A percentile compares a stretch with the other conserved stretches of the same genome.
Evolutionary conservation across 2,329 filamentous ascomycete genomes (phyloP).

Genomic region (Didymosphaeria variabile): DNA sequence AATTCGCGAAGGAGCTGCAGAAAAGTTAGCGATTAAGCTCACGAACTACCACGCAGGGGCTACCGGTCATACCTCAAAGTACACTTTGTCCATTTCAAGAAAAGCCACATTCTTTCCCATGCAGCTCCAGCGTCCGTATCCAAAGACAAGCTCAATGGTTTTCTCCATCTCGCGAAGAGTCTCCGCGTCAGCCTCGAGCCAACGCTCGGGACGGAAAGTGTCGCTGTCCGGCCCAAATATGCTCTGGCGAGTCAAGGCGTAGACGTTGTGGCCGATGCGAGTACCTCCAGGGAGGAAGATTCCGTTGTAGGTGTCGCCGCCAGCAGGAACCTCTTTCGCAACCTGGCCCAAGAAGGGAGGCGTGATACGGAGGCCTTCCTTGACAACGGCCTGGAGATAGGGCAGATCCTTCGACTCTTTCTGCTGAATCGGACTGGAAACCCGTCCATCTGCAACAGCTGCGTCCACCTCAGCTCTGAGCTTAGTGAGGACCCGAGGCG

Average conservation of each 20-base stretch:
- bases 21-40: background rate
- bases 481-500: conserved; percentile 15
- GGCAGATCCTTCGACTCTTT: conserved; percentile 20
- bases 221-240: conserved; percentile 53
- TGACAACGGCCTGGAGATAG: conserved; percentile 27
- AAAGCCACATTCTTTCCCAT: conserved; percentile 26
- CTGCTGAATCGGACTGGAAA: conserved; percentile 19
- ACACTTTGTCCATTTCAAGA: conserved; percentile 36
- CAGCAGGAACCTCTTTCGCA: conserved; percentile 18
- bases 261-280: conserved; percentile 44
- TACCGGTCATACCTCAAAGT: conserved; percentile 22
- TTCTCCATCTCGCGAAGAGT: conserved; percentile 28
- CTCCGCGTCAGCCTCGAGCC: conserved; percentile 47
- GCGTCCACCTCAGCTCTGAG: conserved; percentile 20
- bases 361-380: conserved; percentile 42
- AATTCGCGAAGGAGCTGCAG: conserved; percentile 9
- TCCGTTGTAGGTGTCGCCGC: conserved; percentile 20
- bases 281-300: conserved; percentile 46
- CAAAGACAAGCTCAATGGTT: conserved; percentile 25
- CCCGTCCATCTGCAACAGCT: conserved; percentile 1
- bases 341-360: conserved; percentile 18
- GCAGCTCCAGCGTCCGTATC: conserved; percentile 26
- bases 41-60: background rate
- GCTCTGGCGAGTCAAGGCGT: conserved; percentile 44
- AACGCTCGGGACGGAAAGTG: conserved; percentile 60